Conservation (phyloP, 441 rosid species). For the Gossypium trilobum region DNA sequence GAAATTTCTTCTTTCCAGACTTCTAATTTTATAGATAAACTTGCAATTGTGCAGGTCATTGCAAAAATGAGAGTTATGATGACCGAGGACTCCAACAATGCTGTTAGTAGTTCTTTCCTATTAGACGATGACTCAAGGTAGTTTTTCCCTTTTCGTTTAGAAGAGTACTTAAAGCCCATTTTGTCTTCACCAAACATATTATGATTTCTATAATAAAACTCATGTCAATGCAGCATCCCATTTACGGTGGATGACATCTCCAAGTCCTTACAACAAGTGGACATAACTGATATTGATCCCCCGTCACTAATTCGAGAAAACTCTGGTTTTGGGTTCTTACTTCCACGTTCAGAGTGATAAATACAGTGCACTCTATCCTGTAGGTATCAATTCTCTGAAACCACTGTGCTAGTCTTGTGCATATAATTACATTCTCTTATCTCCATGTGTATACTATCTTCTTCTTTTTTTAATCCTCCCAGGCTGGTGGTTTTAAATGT, state of each 20-base stretch:
- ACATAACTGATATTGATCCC: constrained; percentile 48
- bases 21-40: not conserved
- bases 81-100: constrained; percentile 59
- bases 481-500: constrained; percentile 23
- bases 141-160: not conserved
- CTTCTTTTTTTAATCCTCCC: not conserved
- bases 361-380: not conserved
- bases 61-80: constrained; percentile 56
- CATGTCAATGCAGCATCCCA: constrained; percentile 41
- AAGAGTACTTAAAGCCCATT: not conserved
- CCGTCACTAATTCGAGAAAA: constrained; percentile 42
- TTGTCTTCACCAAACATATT: not conserved
- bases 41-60: constrained; percentile 34
- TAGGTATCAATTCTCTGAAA: not conserved
- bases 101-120: constrained; percentile 55
- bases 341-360: constrained; percentile 37
- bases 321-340: constrained; percentile 47
- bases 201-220: not conserved
- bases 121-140: constrained; percentile 66
- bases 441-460: constrained; percentile 28
- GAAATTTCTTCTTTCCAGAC: not conserved
- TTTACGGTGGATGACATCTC: constrained; percentile 56
- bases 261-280: constrained; percentile 42
- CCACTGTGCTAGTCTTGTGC: constrained; percentile 30
- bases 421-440: constrained; percentile 27